Conservation (phyloP, 1,139 yeast species). For the Yamadazyma spencermartinsiae region DNA sequence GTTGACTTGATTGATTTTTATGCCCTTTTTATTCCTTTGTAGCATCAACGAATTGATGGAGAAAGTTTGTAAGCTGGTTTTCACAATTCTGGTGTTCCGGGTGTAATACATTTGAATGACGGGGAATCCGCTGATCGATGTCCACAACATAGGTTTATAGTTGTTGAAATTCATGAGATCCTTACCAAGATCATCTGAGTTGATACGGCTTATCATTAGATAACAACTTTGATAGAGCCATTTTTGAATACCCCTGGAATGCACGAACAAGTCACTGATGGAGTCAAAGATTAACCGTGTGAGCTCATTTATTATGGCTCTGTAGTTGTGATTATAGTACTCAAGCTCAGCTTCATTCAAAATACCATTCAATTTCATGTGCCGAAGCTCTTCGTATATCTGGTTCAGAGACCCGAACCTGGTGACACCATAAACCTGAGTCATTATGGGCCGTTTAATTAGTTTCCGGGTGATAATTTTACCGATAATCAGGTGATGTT, state of each 20-base stretch:
- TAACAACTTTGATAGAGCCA: slow-evolving; percentile 37
- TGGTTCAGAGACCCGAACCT: slow-evolving; percentile 37
- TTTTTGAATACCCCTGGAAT: slow-evolving; percentile 35
- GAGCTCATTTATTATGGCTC: slow-evolving; percentile 21
- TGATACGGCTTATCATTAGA: slow-evolving; percentile 32
- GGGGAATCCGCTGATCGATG: slow-evolving; percentile 43
- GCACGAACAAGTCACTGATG: slow-evolving; percentile 33
- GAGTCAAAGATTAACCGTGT: slow-evolving; percentile 31
- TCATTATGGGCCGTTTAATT: slow-evolving; percentile 49
- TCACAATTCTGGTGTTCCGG: slow-evolving; percentile 14
- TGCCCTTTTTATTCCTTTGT: slow-evolving; percentile 3
- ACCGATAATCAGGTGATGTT: slow-evolving; percentile 18
- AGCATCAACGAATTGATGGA: slow-evolving; percentile 13
- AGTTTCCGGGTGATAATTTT: slow-evolving; percentile 32
- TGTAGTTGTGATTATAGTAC: slow-evolving; percentile 3
- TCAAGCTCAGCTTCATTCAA: slow-evolving; percentile 6
- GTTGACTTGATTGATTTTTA: slow-evolving; percentile 27
- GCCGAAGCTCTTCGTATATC: slow-evolving; percentile 21
- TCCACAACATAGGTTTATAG: slow-evolving; percentile 45
- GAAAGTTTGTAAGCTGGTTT: slow-evolving; percentile 30
- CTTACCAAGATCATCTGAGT: slow-evolving; percentile 9
- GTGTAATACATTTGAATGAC: slow-evolving; percentile 39
- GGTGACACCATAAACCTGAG: slow-evolving; percentile 50
- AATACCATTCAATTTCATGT: slow-evolving; percentile 10
- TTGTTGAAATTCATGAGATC: slow-evolving; percentile 20